Conservation (phyloP, 345 rosid species). For the Jatropha curcas region DNA sequence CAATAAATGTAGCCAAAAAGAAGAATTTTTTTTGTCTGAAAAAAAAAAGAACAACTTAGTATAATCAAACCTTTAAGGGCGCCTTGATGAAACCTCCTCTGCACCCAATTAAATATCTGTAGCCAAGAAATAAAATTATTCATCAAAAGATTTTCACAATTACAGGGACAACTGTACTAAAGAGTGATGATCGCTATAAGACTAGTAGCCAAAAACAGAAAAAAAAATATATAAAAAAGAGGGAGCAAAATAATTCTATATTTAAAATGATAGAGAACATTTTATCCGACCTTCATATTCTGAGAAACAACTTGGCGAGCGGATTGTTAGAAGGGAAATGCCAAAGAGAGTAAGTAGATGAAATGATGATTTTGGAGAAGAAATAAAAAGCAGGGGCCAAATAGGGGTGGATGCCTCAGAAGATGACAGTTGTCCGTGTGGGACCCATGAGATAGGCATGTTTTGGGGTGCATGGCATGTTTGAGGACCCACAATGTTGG, state of each 20-base stretch:
- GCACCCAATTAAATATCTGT: slow-evolving; percentile 93
- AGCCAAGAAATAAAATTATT: slow-evolving; percentile 13
- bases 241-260: no score
- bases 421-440: slow-evolving; percentile 44
- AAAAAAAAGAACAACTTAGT: not conserved
- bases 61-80: slow-evolving; percentile 56
- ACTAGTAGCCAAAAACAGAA: no score
- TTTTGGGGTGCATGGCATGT: slow-evolving; percentile 42
- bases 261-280: no score
- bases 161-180: not conserved
- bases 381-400: slow-evolving; percentile 17
- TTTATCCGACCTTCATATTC: slow-evolving; percentile 52
- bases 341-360: not conserved
- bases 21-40: not conserved
- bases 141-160: slow-evolving; percentile 4
- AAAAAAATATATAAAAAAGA: no score
- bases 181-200: not conserved
- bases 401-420: slow-evolving; percentile 18
- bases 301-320: slow-evolving; percentile 23
- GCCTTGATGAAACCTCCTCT: slow-evolving; percentile 62
- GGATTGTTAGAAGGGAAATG: slow-evolving; percentile 19
- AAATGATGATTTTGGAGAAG: slow-evolving; percentile 10
- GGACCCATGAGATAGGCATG: slow-evolving; percentile 33
- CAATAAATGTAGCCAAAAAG: not conserved
- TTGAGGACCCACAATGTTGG: slow-evolving; percentile 43